Percentiles rank a stretch among this genome's conserved stretches.
Conservation (phyloP, 352 stramenopile species). For the Elongisporangium anandrum region DNA sequence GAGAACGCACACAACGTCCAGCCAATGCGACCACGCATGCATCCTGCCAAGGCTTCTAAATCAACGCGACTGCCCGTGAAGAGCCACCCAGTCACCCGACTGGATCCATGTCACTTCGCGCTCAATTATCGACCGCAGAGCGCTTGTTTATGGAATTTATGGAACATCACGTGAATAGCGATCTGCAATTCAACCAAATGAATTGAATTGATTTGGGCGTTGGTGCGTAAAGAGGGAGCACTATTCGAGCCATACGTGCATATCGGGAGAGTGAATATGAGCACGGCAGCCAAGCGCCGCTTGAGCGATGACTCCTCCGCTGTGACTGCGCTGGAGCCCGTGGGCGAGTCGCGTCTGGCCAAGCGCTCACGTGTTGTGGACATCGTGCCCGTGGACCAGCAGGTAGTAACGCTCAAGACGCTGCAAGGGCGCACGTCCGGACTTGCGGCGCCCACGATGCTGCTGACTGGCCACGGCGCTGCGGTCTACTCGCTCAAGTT, state of each 20-base stretch:
- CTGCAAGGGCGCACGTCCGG: conserved; percentile 60
- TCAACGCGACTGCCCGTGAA: not conserved
- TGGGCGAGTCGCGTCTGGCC: conserved; percentile 26
- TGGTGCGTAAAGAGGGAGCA: not conserved
- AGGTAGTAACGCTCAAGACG: conserved; percentile 49
- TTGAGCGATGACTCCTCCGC: conserved; percentile 16
- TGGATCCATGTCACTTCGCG: not conserved
- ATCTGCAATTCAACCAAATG: not conserved
- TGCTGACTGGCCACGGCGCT: conserved; percentile 71
- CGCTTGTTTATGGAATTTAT: not conserved
- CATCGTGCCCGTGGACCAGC: conserved; percentile 63
- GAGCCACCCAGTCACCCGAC: not conserved
- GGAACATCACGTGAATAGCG: not conserved
- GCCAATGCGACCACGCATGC: not conserved
- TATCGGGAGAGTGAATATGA: not conserved
- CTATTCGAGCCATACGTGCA: not conserved
- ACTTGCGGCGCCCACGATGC: conserved; percentile 69
- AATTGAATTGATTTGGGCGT: not conserved
- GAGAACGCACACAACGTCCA: not conserved
- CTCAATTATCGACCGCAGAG: not conserved
- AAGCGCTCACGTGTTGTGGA: conserved; percentile 70
- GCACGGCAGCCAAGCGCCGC: conserved; percentile 17
- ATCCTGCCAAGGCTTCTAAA: not conserved
- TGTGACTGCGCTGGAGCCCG: conserved; percentile 22
- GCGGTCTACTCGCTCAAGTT: conserved; percentile 81